These are phyloP conservation scores for Plasmodium billcollinsi DNA, from an alignment of 169 alveolate genomes.

Conservation along the genomic window DNA sequence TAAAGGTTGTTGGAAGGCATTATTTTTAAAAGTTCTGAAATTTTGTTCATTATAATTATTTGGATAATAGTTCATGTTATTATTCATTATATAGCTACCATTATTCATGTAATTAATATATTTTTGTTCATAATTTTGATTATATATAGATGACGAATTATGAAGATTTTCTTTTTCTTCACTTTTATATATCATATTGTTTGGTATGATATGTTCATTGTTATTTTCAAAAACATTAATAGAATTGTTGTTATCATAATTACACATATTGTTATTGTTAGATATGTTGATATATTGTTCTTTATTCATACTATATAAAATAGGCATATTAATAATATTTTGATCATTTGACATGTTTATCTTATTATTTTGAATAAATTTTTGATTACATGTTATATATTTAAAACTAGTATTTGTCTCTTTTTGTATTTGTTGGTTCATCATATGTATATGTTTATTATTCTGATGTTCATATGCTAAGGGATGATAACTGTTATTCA, in stretches of 20 bases:
- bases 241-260: neutral
- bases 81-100: constrained; percentile 16
- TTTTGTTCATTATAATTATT: neutral
- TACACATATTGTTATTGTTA: neutral
- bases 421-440: no score
- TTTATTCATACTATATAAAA: neutral
- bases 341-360: neutral
- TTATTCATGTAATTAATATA: constrained; percentile 1
- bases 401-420: no score
- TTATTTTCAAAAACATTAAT: constrained; percentile 4
- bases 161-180: neutral
- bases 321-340: neutral
- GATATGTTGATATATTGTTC: neutral
- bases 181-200: neutral
- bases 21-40: constrained; percentile 5
- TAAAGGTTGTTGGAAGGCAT: neutral
- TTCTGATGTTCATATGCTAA: no score
- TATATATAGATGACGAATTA: constrained; percentile 11
- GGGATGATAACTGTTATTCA: no score
- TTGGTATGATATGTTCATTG: neutral
- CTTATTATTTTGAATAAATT: no score
- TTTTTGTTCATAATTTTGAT: neutral
- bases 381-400: no score
- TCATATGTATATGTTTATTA: no score
- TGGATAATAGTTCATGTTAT: constrained; percentile 10